Evolutionary conservation across 2,329 filamentous ascomycete species (phyloP), one percentile per base, ranked within the genome.

Genomic region (Fusarium lyarnte): DNA sequence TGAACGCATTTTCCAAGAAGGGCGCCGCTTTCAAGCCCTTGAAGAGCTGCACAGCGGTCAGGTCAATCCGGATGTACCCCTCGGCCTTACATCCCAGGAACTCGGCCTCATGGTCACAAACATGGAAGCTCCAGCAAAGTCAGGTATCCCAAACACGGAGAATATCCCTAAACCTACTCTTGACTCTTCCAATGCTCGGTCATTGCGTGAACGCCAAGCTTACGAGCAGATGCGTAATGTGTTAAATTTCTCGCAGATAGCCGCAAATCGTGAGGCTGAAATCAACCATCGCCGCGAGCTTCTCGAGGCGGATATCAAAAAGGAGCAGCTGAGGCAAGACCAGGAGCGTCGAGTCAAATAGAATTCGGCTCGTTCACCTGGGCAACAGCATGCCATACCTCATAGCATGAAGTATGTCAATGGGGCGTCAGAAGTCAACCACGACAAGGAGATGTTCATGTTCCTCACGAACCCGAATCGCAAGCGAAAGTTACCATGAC

Each of bases 21-120:
- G 70, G 13, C 67, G 63, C 12, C 71, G 60, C 42, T 70, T 72
- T 17, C 75, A 79, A 12, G 53, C 53, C 41, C 29, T 62, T 13
- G 49, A 63, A 31, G 25, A 57, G 17, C 53, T 35, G 14, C 53
- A 58, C 35, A 42, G 33, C 12, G 60, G 46, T 23, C 33, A 49
- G 8, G 21, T 38, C 13, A 27, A 36, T 19, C 39, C 27, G 19
- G 66, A 72, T 14, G 16, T 59, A 12, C 36, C 43, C 21, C 67
- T 51, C 7, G 66, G 69, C 25, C 42, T 72, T 33, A 16, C 45
- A 13, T 47, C 55, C 13, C 36, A 65, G 9, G 70, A 77, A 19
- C 47, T 74, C 29, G 72, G 63, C 9, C 36, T 14, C 43, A 82
- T 83, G 77, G 65, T 82, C 16, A 53, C 43, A 41, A 80, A 78